Conservation (phyloP, 2,329 filamentous ascomycete genomes). For the Dactylonectria estremocensis region DNA sequence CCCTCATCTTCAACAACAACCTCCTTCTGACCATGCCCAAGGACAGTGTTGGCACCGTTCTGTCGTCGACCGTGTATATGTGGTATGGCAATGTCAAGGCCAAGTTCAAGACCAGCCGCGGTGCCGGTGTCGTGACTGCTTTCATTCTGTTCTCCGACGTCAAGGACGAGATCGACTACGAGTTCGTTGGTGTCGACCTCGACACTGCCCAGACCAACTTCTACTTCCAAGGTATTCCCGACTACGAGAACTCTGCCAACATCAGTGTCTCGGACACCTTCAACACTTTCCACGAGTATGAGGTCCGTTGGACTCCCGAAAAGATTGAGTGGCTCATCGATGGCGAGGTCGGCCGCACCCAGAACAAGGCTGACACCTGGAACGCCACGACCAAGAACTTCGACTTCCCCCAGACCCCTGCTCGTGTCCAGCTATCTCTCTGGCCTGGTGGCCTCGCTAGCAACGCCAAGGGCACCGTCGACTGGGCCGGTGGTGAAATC, state of each 20-base stretch:
- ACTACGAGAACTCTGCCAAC: constrained; percentile 85
- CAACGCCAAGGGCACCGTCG: constrained; percentile 87
- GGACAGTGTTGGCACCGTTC: constrained; percentile 86
- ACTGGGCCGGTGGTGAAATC: constrained; percentile 92
- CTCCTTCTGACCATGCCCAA: constrained; percentile 92
- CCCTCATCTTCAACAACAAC: constrained; percentile 76
- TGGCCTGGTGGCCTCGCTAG: constrained; percentile 90
- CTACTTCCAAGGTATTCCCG: constrained; percentile 94
- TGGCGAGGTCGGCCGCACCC: constrained; percentile 80
- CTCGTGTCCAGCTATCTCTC: constrained; percentile 92
- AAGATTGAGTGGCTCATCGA: constrained; percentile 90
- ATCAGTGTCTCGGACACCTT: constrained; percentile 80
- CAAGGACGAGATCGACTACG: constrained; percentile 98
- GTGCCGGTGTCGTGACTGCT: constrained; percentile 92
- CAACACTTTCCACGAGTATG: constrained; percentile 87
- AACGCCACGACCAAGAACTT: constrained; percentile 87
- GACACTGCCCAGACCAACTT: constrained; percentile 90
- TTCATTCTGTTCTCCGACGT: constrained; percentile 97
- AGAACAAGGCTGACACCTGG: constrained; percentile 86
- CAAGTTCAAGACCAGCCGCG: constrained; percentile 86
- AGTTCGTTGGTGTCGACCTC: constrained; percentile 89
- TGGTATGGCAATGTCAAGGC: constrained; percentile 97
- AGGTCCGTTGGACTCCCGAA: constrained; percentile 93
- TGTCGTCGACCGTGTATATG: constrained; percentile 88
- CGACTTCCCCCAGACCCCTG: constrained; percentile 91